Evolutionary conservation across 352 stramenopile genomes (phyloP).

Genomic region (Halophytophthora polymorphica): DNA sequence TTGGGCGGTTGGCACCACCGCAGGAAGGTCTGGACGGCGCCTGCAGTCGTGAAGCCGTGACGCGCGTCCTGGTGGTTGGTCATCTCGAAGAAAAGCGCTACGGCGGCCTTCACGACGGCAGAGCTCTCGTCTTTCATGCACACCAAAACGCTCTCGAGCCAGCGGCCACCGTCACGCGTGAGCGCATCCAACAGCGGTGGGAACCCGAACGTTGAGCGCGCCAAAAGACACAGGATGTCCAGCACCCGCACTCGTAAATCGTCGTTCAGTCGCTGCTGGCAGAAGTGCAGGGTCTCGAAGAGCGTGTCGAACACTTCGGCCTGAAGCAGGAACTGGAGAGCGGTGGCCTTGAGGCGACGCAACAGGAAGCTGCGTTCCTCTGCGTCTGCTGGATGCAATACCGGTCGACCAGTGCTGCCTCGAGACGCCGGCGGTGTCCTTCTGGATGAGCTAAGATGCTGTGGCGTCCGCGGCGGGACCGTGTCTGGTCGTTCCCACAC

Average conservation of each 20-base stretch:
- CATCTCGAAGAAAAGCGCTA: constrained; percentile 61
- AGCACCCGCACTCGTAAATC: constrained; percentile 13
- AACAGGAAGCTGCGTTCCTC: constrained; percentile 20
- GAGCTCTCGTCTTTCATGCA: constrained; percentile 38
- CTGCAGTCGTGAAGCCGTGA: constrained; percentile 58
- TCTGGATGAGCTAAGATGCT: not conserved
- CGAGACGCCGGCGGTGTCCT: not conserved
- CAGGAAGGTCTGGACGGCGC: constrained; percentile 46
- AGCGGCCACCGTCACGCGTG: constrained; percentile 48
- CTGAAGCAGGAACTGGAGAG: constrained; percentile 21
- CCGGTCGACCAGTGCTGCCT: constrained; percentile 1
- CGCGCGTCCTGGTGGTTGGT: constrained; percentile 49
- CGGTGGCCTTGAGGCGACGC: constrained; percentile 17
- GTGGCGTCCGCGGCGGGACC: not conserved
- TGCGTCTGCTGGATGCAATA: not conserved
- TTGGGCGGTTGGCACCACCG: constrained; percentile 30
- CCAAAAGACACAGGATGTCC: constrained; percentile 28
- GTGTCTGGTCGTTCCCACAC: constrained; percentile 2
- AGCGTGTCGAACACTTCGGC: constrained; percentile 36
- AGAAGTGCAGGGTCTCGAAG: constrained; percentile 29
- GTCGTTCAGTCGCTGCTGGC: constrained; percentile 7
- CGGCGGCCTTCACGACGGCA: constrained; percentile 29
- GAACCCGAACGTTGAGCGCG: constrained; percentile 45
- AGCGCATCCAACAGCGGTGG: constrained; percentile 48
- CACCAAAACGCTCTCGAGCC: constrained; percentile 40